These are phyloP conservation scores for Cyberlindnera xylosilytica DNA, from an alignment of 805 yeast species.

Conservation along the genomic window DNA sequence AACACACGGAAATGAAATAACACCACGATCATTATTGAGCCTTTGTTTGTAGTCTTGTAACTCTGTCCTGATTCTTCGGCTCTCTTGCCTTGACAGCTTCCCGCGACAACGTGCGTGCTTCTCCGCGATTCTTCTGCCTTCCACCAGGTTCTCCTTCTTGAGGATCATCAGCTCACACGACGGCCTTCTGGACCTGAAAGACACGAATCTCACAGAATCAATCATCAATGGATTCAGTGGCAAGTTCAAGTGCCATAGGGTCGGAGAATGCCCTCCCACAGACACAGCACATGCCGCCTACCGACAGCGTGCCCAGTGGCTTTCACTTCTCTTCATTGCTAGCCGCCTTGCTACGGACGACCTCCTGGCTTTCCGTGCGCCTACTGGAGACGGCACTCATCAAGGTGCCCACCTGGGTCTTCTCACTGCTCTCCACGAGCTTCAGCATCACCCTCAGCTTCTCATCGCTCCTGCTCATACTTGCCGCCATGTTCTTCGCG, in stretches of 20 bases:
- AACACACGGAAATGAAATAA: too few species aligned
- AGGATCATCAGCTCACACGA: too few species aligned
- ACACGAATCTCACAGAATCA: too few species aligned
- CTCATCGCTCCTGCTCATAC: conserved; percentile 13
- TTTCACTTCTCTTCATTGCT: not conserved
- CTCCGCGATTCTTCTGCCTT: not conserved
- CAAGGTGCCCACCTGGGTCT: conserved; percentile 28
- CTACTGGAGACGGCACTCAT: conserved; percentile 15
- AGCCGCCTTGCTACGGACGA: not conserved
- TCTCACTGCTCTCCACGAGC: conserved; percentile 38
- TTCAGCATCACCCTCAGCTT: conserved; percentile 27
- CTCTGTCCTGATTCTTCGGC: too few species aligned
- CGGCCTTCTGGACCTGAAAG: too few species aligned
- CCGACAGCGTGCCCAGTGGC: too few species aligned
- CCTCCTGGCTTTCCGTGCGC: conserved; percentile 10
- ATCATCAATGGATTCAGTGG: too few species aligned
- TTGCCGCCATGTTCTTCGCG: conserved; percentile 8
- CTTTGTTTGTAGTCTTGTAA: too few species aligned
- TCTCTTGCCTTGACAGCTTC: too few species aligned
- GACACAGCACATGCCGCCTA: not conserved
- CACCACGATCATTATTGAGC: too few species aligned
- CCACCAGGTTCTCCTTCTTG: too few species aligned
- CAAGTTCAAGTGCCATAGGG: not conserved
- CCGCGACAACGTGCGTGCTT: not conserved
- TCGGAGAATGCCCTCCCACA: not conserved